Percentiles rank a stretch among this genome's conserved stretches.
Conservation (phyloP, 768 basidiomycete species). For the Saitozyma podzolica region DNA sequence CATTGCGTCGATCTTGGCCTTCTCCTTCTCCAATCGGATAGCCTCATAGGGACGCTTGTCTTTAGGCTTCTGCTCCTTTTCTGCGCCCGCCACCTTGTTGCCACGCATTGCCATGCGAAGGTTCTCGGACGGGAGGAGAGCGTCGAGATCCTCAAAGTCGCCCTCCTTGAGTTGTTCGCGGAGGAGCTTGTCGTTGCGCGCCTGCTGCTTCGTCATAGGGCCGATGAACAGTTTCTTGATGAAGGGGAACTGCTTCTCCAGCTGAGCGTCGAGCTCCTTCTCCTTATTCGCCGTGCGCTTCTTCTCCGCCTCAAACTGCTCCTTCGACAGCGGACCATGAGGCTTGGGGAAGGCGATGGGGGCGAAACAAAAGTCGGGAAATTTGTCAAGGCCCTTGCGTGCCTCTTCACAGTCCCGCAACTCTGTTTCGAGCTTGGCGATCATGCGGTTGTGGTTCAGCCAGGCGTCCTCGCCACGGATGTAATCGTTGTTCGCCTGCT, state of each 20-base stretch:
- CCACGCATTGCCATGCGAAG: slow-evolving; percentile 8
- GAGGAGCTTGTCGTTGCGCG: slow-evolving; percentile 25
- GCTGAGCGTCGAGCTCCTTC: slow-evolving; percentile 21
- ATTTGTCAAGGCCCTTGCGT: slow-evolving; percentile 33
- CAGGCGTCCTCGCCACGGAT: slow-evolving; percentile 35
- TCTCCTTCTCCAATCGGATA: slow-evolving; percentile 34
- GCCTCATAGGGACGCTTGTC: slow-evolving; percentile 29
- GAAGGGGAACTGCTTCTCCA: slow-evolving; percentile 35
- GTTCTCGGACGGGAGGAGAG: slow-evolving; percentile 34
- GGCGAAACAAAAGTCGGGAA: slow-evolving; percentile 25
- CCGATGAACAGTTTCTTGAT: slow-evolving; percentile 42
- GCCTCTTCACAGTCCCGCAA: slow-evolving; percentile 29
- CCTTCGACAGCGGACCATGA: slow-evolving; percentile 36
- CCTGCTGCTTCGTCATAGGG: slow-evolving; percentile 40
- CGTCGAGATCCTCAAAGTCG: slow-evolving; percentile 28
- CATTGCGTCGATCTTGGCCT: slow-evolving; percentile 21
- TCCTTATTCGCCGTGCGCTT: slow-evolving; percentile 14
- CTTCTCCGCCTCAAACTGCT: slow-evolving; percentile 25
- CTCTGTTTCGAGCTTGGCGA: slow-evolving; percentile 38
- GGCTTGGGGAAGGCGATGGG: slow-evolving; percentile 28
- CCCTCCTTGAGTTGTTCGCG: slow-evolving; percentile 31
- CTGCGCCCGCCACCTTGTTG: background rate
- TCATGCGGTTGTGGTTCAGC: slow-evolving; percentile 28
- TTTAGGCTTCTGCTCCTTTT: slow-evolving; percentile 9
- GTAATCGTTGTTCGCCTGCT: slow-evolving; percentile 36